These are phyloP conservation scores for Cladosporium sp. DNA, from an alignment of 2,329 filamentous ascomycete genomes.

Conservation along the genomic window DNA sequence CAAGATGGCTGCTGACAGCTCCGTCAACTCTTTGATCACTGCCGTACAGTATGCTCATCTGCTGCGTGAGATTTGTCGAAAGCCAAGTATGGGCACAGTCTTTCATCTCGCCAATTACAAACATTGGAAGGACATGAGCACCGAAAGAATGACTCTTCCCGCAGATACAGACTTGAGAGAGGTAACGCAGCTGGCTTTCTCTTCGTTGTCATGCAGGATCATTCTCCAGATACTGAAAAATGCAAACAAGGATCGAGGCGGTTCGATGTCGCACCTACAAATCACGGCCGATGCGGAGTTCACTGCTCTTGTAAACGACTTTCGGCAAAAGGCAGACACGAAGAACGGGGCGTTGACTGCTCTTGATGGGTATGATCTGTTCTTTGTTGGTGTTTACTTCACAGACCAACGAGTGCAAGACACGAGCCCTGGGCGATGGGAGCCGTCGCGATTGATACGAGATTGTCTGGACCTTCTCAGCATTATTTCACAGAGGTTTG, in stretches of 20 bases:
- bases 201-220: slow-evolving; percentile 1
- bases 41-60: slow-evolving; percentile 5
- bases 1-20: neutral
- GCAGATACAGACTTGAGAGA: neutral
- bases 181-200: neutral
- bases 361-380: neutral
- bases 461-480: neutral
- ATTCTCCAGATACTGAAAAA: neutral
- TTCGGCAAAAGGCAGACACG: neutral
- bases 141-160: neutral
- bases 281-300: neutral
- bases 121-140: slow-evolving; percentile 8
- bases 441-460: neutral
- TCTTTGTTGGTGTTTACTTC: neutral
- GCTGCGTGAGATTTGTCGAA: neutral
- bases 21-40: neutral
- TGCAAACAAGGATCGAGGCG: neutral
- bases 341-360: neutral
- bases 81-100: neutral
- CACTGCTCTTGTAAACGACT: neutral
- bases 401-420: neutral
- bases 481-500: neutral
- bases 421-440: neutral
- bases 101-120: slow-evolving; percentile 4
- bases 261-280: neutral